Percentiles rank a stretch among this genome's conserved stretches.
Conservation (phyloP, 805 yeast species). For the Candida golubevii region DNA sequence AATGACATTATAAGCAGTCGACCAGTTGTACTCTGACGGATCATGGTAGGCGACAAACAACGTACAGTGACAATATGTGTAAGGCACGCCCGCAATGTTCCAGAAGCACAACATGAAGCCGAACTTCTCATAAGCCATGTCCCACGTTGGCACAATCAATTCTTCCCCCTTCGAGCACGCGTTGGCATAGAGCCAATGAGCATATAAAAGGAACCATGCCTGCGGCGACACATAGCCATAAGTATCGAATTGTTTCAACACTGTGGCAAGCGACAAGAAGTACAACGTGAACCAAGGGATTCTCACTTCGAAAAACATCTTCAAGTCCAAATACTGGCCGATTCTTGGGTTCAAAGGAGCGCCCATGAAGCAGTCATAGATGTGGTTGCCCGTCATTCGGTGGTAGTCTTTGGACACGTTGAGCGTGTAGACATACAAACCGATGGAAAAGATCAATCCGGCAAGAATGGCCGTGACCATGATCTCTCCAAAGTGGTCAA, state of each 20-base stretch:
- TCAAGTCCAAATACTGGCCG: slow-evolving; percentile 80
- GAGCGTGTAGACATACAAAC: slow-evolving; percentile 66
- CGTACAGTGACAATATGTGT: slow-evolving; percentile 93
- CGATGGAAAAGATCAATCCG: slow-evolving; percentile 68
- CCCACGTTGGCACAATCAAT: slow-evolving; percentile 97
- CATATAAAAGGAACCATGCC: slow-evolving; percentile 65
- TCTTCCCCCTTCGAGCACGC: slow-evolving; percentile 99
- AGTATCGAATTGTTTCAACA: slow-evolving; percentile 71
- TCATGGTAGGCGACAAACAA: slow-evolving; percentile 77
- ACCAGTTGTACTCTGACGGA: slow-evolving; percentile 78
- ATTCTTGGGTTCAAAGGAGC: slow-evolving; percentile 95
- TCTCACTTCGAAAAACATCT: slow-evolving; percentile 97
- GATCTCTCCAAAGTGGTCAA: slow-evolving; percentile 84
- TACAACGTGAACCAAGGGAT: slow-evolving; percentile 92
- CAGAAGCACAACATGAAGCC: slow-evolving; percentile 99
- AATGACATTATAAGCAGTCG: slow-evolving; percentile 52
- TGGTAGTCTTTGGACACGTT: slow-evolving; percentile 70
- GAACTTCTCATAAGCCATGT: slow-evolving; percentile 98
- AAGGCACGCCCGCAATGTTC: slow-evolving; percentile 99
- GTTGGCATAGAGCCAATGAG: slow-evolving; percentile 92
- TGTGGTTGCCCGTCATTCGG: slow-evolving; percentile 84
- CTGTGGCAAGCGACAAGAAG: slow-evolving; percentile 70
- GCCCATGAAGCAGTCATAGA: slow-evolving; percentile 95
- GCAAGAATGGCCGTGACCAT: slow-evolving; percentile 87
- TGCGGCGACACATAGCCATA: slow-evolving; percentile 81